Conservation (phyloP, 148 eudicot genomes). For the Heliosperma pusillum region DNA sequence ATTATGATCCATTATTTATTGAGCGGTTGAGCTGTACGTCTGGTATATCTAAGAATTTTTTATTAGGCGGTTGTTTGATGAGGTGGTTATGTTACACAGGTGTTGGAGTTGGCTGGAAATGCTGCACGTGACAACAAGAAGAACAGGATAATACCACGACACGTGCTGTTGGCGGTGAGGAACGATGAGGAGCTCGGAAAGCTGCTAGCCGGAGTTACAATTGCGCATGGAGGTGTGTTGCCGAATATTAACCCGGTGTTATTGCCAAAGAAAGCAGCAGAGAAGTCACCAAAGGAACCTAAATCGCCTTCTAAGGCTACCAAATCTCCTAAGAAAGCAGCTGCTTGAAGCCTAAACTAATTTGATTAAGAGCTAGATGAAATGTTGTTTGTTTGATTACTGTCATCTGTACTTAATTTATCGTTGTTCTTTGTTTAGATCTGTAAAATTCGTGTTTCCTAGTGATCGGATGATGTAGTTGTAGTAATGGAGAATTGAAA, state of each 20-base stretch:
- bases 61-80: neutral
- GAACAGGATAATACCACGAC: constrained; percentile 62
- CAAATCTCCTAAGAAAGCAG: neutral
- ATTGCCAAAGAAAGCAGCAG: constrained; percentile 52
- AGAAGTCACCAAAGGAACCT: constrained; percentile 39
- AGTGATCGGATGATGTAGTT: too few relatives aligned
- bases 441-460: neutral
- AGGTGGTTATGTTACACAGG: constrained; percentile 20
- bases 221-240: constrained; percentile 67
- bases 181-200: constrained; percentile 70
- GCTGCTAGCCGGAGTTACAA: constrained; percentile 52
- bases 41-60: too few relatives aligned
- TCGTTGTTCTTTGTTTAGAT: neutral
- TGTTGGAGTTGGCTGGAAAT: constrained; percentile 66
- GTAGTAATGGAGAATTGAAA: too few relatives aligned
- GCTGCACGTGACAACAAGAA: constrained; percentile 72
- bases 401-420: neutral
- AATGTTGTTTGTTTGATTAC: neutral
- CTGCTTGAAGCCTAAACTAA: neutral
- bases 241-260: constrained; percentile 63
- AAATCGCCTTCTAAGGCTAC: constrained; percentile 18
- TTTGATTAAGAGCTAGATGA: neutral
- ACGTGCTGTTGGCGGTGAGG: constrained; percentile 54
- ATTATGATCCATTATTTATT: too few relatives aligned
- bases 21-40: too few relatives aligned